These are phyloP conservation scores for Plasmodium gallinaceum DNA, from an alignment of 169 alveolate species.

Conservation along the genomic window DNA sequence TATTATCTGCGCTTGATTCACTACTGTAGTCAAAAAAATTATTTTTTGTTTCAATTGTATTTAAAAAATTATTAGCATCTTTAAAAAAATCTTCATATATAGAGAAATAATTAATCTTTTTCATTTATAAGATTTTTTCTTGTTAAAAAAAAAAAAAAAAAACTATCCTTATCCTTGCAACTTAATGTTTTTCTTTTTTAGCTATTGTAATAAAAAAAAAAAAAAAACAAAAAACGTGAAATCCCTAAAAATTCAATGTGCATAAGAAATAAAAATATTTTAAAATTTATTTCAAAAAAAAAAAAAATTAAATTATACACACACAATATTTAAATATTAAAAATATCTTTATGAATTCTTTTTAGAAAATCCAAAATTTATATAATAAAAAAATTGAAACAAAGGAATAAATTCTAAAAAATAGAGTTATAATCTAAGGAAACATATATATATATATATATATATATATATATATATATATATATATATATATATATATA, in stretches of 20 bases:
- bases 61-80: slow-evolving; percentile 70
- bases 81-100: slow-evolving; percentile 64
- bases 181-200: no score
- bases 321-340: no score
- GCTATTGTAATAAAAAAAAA: not conserved
- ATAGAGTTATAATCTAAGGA: no score
- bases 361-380: no score
- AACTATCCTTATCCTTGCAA: no score
- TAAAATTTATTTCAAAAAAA: not conserved
- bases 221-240: not conserved
- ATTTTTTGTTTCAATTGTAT: slow-evolving; percentile 55
- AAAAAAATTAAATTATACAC: not conserved
- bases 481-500: no score
- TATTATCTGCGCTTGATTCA: slow-evolving; percentile 7
- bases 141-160: not conserved
- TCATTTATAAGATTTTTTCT: slow-evolving; percentile 25
- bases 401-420: no score
- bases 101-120: slow-evolving; percentile 14
- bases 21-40: slow-evolving; percentile 18
- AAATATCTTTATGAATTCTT: no score
- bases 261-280: not conserved
- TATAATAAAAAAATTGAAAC: no score
- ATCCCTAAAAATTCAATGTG: not conserved
- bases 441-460: no score
- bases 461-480: no score